Evolutionary conservation across 2,329 filamentous ascomycete genomes (phyloP).

Genomic region (Penicillium glabrum): DNA sequence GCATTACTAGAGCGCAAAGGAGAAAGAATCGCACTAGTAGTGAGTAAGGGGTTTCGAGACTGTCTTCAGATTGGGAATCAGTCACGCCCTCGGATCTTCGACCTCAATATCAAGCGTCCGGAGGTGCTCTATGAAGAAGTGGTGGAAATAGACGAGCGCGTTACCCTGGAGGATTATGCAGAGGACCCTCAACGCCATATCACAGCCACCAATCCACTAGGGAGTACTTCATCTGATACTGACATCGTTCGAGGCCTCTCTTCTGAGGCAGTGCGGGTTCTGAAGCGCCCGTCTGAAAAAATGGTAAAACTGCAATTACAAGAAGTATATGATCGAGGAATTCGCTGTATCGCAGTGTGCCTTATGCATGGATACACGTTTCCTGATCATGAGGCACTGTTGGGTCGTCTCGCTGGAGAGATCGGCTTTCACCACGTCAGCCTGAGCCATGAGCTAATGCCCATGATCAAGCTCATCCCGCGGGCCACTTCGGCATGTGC

Average conservation of each 20-base stretch:
- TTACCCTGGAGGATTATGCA: constrained; percentile 88
- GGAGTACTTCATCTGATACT: constrained; percentile 45
- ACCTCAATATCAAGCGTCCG: constrained; percentile 81
- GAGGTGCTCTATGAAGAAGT: constrained; percentile 84
- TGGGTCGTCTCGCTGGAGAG: constrained; percentile 73
- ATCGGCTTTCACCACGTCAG: constrained; percentile 84
- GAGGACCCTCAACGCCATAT: constrained; percentile 72
- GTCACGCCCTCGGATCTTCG: constrained; percentile 84
- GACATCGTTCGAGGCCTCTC: constrained; percentile 70
- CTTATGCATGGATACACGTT: constrained; percentile 93
- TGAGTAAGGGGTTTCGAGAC: constrained; percentile 85
- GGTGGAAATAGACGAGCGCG: constrained; percentile 86
- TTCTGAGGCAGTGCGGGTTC: constrained; percentile 71
- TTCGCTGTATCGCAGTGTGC: constrained; percentile 82
- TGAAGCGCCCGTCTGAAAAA: constrained; percentile 60
- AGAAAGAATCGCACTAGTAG: constrained; percentile 81
- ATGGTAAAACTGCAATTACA: constrained; percentile 60
- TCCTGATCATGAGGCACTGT: constrained; percentile 76
- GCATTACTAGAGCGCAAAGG: constrained; percentile 87
- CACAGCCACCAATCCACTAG: constrained; percentile 45
- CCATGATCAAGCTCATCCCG: constrained; percentile 81
- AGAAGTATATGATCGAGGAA: constrained; percentile 66
- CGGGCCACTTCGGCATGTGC: constrained; percentile 75
- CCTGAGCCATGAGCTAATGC: constrained; percentile 77
- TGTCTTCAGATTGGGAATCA: constrained; percentile 90